These are phyloP conservation scores for Clitopilus hobsonii DNA, from an alignment of 768 basidiomycete species.

Conservation along the genomic window DNA sequence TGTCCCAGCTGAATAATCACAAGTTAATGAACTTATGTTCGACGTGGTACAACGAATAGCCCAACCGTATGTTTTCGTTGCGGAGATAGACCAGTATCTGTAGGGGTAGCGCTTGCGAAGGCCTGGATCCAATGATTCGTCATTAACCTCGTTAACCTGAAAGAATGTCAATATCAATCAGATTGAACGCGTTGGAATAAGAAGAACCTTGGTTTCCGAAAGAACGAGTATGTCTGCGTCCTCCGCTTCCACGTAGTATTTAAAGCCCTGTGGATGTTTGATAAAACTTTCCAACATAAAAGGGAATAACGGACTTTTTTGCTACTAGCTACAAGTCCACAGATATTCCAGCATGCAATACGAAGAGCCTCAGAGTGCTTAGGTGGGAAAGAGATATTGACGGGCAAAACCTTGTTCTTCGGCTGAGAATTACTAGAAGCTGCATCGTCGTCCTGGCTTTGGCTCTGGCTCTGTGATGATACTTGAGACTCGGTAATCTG, in stretches of 20 bases:
- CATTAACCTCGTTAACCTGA: constrained; percentile 52
- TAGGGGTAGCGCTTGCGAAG: constrained; percentile 61
- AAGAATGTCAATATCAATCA: no score
- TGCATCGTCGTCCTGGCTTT: constrained; percentile 13
- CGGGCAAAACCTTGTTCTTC: constrained; percentile 72
- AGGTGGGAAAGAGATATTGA: constrained; percentile 50
- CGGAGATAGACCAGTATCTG: constrained; percentile 71
- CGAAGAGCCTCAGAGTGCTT: constrained; percentile 42
- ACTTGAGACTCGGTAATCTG: constrained; percentile 5
- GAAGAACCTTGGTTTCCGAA: constrained; percentile 76
- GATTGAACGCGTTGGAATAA: not conserved
- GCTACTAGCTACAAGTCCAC: constrained; percentile 66
- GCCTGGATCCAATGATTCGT: constrained; percentile 54
- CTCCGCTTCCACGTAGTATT: constrained; percentile 77
- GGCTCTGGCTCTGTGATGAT: constrained; percentile 8
- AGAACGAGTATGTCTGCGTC: constrained; percentile 81
- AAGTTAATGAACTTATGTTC: no score
- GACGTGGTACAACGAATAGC: no score
- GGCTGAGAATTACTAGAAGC: constrained; percentile 53
- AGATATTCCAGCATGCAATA: constrained; percentile 77
- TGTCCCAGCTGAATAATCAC: constrained; percentile 55
- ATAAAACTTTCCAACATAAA: not conserved
- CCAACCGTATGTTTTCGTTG: constrained; percentile 77
- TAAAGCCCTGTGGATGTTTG: constrained; percentile 59
- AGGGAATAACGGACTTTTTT: constrained; percentile 55